Evolutionary conservation across 192 early-diverging fungal genomes (phyloP).

Genomic region (Entomortierella parvispora): DNA sequence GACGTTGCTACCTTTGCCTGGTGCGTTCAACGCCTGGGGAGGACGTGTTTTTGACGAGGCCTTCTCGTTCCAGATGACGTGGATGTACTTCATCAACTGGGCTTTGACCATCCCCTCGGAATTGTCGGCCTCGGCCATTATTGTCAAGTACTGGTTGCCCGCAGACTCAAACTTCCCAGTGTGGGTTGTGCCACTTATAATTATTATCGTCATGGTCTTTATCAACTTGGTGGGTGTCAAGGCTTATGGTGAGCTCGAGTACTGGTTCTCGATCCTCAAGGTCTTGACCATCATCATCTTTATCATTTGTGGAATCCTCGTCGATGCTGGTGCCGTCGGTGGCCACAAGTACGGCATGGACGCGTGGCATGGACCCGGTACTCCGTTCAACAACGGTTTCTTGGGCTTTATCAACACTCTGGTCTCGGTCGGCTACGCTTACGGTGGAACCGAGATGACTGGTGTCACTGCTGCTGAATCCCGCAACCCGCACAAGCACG

Average conservation of each 20-base stretch:
- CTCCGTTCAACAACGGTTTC: constrained; percentile 67
- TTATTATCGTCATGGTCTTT: constrained; percentile 65
- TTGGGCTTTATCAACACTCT: constrained; percentile 71
- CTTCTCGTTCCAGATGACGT: constrained; percentile 71
- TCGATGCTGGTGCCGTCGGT: constrained; percentile 69
- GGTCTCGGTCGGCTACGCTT: constrained; percentile 81
- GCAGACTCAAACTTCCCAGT: constrained; percentile 25
- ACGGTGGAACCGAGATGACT: constrained; percentile 86
- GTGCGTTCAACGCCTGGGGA: constrained; percentile 79
- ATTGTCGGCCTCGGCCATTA: constrained; percentile 76
- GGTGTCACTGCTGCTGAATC: constrained; percentile 91
- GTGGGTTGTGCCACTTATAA: constrained; percentile 23
- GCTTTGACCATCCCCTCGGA: constrained; percentile 69
- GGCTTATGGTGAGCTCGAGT: constrained; percentile 82
- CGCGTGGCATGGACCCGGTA: constrained; percentile 69
- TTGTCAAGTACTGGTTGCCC: constrained; percentile 70
- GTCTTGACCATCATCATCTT: constrained; percentile 84
- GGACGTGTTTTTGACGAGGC: constrained; percentile 85
- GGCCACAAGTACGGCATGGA: constrained; percentile 64
- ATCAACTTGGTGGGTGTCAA: constrained; percentile 70
- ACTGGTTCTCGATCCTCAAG: constrained; percentile 66
- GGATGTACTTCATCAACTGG: constrained; percentile 69
- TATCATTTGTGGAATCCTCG: constrained; percentile 78
- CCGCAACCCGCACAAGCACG: constrained; percentile 69
- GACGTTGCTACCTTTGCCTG: constrained; percentile 79